Conservation (phyloP, 2,329 filamentous ascomycete species). For the Cercospora sp. region DNA sequence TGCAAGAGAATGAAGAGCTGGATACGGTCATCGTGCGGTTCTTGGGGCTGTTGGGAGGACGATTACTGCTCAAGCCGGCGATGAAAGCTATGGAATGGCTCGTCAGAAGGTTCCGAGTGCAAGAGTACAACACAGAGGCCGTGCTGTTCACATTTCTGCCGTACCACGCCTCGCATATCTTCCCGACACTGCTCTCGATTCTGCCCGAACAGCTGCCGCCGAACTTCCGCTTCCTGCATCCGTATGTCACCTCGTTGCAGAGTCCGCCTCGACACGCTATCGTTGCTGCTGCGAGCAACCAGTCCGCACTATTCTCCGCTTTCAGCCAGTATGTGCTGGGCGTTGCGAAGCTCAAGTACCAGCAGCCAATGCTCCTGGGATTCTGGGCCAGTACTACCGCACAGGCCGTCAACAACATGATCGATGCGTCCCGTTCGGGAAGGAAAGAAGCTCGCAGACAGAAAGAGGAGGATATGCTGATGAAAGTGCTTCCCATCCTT, state of each 20-base stretch:
- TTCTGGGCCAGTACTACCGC: constrained; percentile 92
- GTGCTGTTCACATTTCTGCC: constrained; percentile 86
- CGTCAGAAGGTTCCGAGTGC: constrained; percentile 85
- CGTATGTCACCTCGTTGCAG: constrained; percentile 77
- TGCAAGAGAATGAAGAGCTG: constrained; percentile 77
- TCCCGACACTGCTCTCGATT: constrained; percentile 83
- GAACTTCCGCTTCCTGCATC: constrained; percentile 79
- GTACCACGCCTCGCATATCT: constrained; percentile 83
- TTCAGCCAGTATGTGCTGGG: constrained; percentile 79
- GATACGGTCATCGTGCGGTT: constrained; percentile 79
- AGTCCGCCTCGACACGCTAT: constrained; percentile 77
- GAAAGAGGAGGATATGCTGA: constrained; percentile 74
- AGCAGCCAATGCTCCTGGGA: constrained; percentile 74
- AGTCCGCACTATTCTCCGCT: constrained; percentile 70
- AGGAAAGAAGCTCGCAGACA: constrained; percentile 73
- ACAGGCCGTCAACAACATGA: constrained; percentile 78
- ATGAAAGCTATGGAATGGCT: constrained; percentile 95
- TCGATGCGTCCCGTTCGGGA: constrained; percentile 76
- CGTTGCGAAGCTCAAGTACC: constrained; percentile 68
- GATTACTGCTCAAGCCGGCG: constrained; percentile 79
- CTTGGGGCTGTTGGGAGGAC: constrained; percentile 73
- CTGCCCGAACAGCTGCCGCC: constrained; percentile 72
- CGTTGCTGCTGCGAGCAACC: constrained; percentile 79
- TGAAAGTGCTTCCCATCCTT: constrained; percentile 68
- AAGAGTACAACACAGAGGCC: constrained; percentile 81